Evolutionary conservation across 106 monocot genomes (phyloP).

Genomic region (Allium sativum): DNA sequence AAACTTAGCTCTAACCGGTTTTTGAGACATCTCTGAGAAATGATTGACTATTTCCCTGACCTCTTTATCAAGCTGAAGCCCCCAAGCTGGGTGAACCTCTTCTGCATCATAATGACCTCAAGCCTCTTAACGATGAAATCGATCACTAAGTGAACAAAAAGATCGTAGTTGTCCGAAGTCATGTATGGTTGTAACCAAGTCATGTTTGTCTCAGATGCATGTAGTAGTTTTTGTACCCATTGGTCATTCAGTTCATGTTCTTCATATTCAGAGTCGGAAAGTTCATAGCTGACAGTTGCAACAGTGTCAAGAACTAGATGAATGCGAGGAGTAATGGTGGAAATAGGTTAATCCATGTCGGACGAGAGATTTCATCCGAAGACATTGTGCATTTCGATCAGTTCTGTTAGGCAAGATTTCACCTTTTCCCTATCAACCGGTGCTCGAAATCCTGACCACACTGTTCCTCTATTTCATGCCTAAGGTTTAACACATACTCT

Average conservation of each 20-base stretch:
- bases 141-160: slow-evolving; percentile 59
- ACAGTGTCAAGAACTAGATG: slow-evolving; percentile 82
- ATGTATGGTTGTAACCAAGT: slow-evolving; percentile 68
- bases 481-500: slow-evolving; percentile 81
- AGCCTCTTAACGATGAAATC: slow-evolving; percentile 93
- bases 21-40: slow-evolving; percentile 83
- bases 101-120: slow-evolving; percentile 98
- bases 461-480: slow-evolving; percentile 90
- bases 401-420: slow-evolving; percentile 81
- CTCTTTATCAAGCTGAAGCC: slow-evolving; percentile 95
- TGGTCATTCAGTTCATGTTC: slow-evolving; percentile 96
- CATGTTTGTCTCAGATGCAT: slow-evolving; percentile 49
- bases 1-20: slow-evolving; percentile 88
- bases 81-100: slow-evolving; percentile 86
- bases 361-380: slow-evolving; percentile 53
- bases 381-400: slow-evolving; percentile 61
- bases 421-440: slow-evolving; percentile 77
- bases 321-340: slow-evolving; percentile 59
- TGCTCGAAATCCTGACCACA: slow-evolving; percentile 71
- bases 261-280: slow-evolving; percentile 78
- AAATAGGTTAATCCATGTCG: slow-evolving; percentile 63
- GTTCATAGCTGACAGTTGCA: slow-evolving; percentile 81
- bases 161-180: slow-evolving; percentile 76
- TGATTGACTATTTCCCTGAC: slow-evolving; percentile 84
- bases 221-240: slow-evolving; percentile 89